Conservation (phyloP, 2,329 filamentous ascomycete species). For the Sarocladiaceae sp. region DNA sequence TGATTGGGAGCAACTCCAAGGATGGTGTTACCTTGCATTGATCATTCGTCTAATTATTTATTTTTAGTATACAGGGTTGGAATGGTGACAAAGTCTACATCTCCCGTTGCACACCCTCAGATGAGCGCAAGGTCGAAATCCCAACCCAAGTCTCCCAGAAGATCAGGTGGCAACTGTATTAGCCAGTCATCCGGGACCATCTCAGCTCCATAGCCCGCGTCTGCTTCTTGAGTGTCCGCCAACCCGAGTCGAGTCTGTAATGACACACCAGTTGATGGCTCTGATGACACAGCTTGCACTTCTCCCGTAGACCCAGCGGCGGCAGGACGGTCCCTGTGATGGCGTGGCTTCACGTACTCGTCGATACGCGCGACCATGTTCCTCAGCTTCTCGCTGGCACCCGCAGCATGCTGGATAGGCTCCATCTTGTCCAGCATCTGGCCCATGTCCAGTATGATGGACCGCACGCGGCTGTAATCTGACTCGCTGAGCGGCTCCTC, state of each 20-base stretch:
- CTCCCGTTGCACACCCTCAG: no score
- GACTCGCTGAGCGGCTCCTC: slow-evolving; percentile 23
- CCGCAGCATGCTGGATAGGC: slow-evolving; percentile 15
- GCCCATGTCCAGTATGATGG: slow-evolving; percentile 25
- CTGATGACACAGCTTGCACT: neutral
- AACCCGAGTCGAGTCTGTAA: neutral
- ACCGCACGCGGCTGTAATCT: slow-evolving; percentile 20
- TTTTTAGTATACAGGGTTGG: no score
- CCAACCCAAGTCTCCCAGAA: slow-evolving; percentile 1
- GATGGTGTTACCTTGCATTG: no score
- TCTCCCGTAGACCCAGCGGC: neutral
- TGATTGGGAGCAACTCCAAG: no score
- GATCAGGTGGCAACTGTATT: slow-evolving; percentile 3
- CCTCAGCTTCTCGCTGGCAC: slow-evolving; percentile 18
- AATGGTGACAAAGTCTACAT: no score
- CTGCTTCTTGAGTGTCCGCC: neutral
- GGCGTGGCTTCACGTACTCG: slow-evolving; percentile 17
- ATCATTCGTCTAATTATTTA: no score
- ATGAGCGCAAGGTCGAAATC: slow-evolving; percentile 5
- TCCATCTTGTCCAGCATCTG: slow-evolving; percentile 22
- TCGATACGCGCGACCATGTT: slow-evolving; percentile 19
- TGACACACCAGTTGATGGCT: neutral
- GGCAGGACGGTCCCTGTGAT: slow-evolving; percentile 7
- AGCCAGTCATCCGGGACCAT: neutral
- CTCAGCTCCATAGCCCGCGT: neutral